Percentiles rank a stretch among this genome's conserved stretches.
Evolutionary conservation across 352 stramenopile genomes (phyloP).

Genomic region (Phytophthora multivora): DNA sequence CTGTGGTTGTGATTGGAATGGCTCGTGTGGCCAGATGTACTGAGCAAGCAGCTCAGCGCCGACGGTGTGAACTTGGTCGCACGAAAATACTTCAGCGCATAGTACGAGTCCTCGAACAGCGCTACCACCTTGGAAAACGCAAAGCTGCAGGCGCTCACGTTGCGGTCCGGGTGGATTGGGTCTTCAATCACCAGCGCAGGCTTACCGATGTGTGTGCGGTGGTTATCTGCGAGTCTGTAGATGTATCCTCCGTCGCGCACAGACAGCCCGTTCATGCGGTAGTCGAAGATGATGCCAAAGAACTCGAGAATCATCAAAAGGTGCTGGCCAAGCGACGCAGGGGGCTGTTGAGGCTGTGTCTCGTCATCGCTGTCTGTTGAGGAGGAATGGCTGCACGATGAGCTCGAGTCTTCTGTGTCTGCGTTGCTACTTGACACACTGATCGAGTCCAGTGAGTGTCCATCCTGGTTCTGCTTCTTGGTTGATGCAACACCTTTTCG

Average conservation of each 20-base stretch:
- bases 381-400: conserved; percentile 52
- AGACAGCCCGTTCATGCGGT: conserved; percentile 82
- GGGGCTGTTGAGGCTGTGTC: conserved; percentile 4
- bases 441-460: conserved; percentile 47
- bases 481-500: conserved; percentile 12
- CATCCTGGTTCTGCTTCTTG: conserved; percentile 9
- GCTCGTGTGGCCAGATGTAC: conserved; percentile 61
- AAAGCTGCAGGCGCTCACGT: conserved; percentile 88
- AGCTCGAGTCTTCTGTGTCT: conserved; percentile 80
- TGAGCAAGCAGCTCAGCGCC: conserved; percentile 81
- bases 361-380: conserved; percentile 65
- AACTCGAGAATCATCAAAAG: conserved; percentile 85
- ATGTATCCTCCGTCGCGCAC: conserved; percentile 87
- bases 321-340: conserved; percentile 69
- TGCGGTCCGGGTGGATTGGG: conserved; percentile 87
- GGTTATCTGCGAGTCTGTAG: conserved; percentile 72
- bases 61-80: conserved; percentile 77
- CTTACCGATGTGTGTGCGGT: conserved; percentile 54
- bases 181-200: conserved; percentile 87
- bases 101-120: conserved; percentile 87
- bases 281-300: conserved; percentile 87
- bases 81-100: conserved; percentile 85
- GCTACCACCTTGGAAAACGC: conserved; percentile 85
- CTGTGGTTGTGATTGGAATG: conserved; percentile 26
- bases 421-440: conserved; percentile 82